Evolutionary conservation across 305 asterid genomes (phyloP).

Genomic region (Solanum hybrid): DNA sequence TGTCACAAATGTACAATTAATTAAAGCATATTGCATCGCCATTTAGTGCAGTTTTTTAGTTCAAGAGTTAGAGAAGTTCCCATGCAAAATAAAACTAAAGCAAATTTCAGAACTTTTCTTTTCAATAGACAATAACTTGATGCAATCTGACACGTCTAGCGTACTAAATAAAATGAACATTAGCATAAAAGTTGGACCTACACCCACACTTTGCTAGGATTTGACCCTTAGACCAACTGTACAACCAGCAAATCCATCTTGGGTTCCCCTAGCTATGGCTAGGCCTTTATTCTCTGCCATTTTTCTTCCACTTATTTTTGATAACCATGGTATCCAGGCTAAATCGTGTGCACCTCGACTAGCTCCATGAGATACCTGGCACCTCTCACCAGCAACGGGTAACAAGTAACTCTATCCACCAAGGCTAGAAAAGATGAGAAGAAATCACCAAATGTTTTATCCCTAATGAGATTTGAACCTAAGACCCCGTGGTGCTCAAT

Average conservation of each 20-base stretch:
- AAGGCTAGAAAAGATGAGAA: neutral
- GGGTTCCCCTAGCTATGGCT: neutral
- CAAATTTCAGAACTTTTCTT: neutral
- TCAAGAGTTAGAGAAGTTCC: neutral
- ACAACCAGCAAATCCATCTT: neutral
- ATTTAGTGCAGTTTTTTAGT: neutral
- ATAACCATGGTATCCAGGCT: neutral
- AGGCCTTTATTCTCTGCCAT: neutral
- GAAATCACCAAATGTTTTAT: neutral
- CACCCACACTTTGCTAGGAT: neutral
- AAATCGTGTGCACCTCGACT: neutral
- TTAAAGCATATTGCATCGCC: neutral
- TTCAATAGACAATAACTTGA: neutral
- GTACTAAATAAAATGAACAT: neutral
- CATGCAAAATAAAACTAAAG: neutral
- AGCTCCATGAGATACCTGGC: neutral
- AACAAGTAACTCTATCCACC: neutral
- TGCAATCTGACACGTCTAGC: neutral
- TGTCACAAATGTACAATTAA: neutral
- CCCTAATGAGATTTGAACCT: neutral
- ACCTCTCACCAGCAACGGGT: neutral
- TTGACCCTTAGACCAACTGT: neutral
- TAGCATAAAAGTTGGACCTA: neutral
- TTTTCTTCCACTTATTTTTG: neutral
- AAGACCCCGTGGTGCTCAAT: neutral